These are phyloP conservation scores for Daldinia childiae DNA, from an alignment of 495 filamentous ascomycete genomes.

Conservation along the genomic window DNA sequence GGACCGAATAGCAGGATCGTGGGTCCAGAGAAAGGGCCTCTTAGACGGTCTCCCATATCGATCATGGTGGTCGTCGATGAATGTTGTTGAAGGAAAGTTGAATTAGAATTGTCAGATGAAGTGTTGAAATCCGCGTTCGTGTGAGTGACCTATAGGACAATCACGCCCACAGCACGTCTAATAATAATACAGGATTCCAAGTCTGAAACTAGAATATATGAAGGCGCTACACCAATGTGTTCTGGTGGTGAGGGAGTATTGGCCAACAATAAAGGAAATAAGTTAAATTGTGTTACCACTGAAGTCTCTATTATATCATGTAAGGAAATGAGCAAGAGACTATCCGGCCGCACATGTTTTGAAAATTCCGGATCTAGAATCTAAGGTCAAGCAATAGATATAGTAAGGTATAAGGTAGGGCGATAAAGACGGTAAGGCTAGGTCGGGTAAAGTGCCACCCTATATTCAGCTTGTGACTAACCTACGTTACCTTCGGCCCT, in stretches of 20 bases:
- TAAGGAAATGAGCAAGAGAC: constrained; percentile 2
- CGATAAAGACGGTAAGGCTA: background rate
- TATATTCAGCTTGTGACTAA: constrained; percentile 6
- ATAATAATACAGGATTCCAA: background rate
- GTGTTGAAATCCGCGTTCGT: constrained; percentile 33
- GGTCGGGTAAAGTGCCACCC: background rate
- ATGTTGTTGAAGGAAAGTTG: constrained; percentile 27
- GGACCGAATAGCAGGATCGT: constrained; percentile 43
- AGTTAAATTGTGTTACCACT: constrained; percentile 10
- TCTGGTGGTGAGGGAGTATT: constrained; percentile 13
- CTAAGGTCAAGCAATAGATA: constrained; percentile 16
- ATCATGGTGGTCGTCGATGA: constrained; percentile 16
- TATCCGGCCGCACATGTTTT: constrained; percentile 7
- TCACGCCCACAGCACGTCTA: constrained; percentile 22
- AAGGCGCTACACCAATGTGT: background rate
- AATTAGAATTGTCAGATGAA: constrained; percentile 22
- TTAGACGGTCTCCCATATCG: constrained; percentile 23
- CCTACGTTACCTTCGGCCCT: constrained; percentile 20
- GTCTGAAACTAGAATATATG: constrained; percentile 8
- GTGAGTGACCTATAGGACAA: constrained; percentile 6
- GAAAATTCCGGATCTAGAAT: background rate
- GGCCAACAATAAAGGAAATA: constrained; percentile 6
- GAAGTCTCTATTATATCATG: constrained; percentile 15
- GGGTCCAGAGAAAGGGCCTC: constrained; percentile 22
- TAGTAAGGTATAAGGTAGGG: constrained; percentile 3